phyloP scores from a whole-genome alignment of 2,329 filamentous ascomycete species.

The Botryotinia calthae region DNA sequence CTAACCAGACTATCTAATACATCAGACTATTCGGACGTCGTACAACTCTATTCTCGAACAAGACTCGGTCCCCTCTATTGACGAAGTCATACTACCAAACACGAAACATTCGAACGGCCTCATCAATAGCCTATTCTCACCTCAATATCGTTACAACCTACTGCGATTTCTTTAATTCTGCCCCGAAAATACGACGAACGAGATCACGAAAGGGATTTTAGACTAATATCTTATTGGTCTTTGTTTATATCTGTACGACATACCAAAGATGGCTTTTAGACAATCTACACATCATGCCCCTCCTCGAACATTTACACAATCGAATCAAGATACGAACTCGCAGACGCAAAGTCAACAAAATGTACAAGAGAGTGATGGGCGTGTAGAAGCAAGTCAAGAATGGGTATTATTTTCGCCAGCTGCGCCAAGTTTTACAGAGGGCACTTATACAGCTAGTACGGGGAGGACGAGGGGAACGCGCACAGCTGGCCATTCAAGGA shows the following conservation, averaged over 20 bases:
- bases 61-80: not conserved
- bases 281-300: constrained; percentile 38
- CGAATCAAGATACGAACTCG: constrained; percentile 37
- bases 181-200: constrained; percentile 2
- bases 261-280: constrained; percentile 20
- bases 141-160: not conserved
- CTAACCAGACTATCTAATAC: too few species aligned
- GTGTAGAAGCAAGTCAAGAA: constrained; percentile 74
- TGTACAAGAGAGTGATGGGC: constrained; percentile 18
- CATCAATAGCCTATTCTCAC: not conserved
- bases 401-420: constrained; percentile 93
- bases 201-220: not conserved
- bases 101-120: not conserved
- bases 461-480: constrained; percentile 57
- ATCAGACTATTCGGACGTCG: not conserved
- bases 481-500: constrained; percentile 67
- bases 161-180: not conserved
- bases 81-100: not conserved
- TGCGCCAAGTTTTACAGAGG: constrained; percentile 63
- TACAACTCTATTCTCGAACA: not conserved
- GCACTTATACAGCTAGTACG: constrained; percentile 65
- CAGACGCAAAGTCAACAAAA: constrained; percentile 35
- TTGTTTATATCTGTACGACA: not conserved
- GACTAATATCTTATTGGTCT: not conserved
- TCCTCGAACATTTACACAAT: constrained; percentile 47